Base-by-base conservation (phyloP, 73 alveolate genomes). In the Blepharisma japonicum region DNA sequence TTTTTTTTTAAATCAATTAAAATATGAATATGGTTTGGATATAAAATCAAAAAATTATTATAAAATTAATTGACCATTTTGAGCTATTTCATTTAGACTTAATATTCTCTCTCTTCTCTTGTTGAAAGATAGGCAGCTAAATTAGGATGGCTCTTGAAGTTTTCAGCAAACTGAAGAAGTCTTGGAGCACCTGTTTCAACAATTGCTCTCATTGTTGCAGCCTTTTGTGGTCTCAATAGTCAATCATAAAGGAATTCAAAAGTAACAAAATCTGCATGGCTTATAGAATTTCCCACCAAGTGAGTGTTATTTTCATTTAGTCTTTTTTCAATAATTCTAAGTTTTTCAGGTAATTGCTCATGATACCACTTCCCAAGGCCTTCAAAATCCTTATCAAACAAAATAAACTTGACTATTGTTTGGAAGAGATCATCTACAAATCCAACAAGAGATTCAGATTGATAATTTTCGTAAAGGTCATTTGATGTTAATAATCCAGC, bases 221-320 rank as follows among this genome's bases (percentile, higher is more conserved):
- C 74, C 5, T 61, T 61, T 20, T 39, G 74, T 2, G 74, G 74
- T 14, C 74, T 39, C 14, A 39, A 61, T 61, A 61, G 23, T 2
- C 14, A 61, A 61, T 61, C 74, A 18, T 20, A 9, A 14, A 61
- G 18, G 5, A 61, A 61, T 5, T 61, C 74, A 61, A 39, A n/a
- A 14, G 23, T 39, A 2, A 25, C 74, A 14, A 61, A 61, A 5
- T 61, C 74, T 61, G 74, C 74, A 18, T 14, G 46, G 47, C 47
- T 61, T 25, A n/a, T 14, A 1, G 74, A 61, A 61, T 61, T 61
- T 20, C 74, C 74, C 14, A 61, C 74, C 2, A 61, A 8, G 47
- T 14, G 23, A 9, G 47, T 39, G 23, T 2, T 14, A 25, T 61
- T 61, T 20, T 1, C 74, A 61, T 61, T 61, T 20, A 61, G 14